Conservation (phyloP, 441 rosid species). For the Erodium texanum region DNA sequence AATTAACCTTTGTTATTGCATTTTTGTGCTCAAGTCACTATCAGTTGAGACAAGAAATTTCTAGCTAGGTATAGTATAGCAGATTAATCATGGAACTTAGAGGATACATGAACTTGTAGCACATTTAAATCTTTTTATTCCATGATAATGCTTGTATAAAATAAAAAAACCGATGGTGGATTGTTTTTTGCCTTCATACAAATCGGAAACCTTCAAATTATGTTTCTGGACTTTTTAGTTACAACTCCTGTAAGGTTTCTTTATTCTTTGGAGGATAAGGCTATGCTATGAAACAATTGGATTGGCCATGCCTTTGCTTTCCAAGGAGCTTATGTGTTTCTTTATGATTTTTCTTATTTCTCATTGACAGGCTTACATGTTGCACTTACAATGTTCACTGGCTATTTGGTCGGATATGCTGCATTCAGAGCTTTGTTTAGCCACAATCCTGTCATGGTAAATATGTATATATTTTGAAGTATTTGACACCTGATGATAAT, state of each 20-base stretch:
- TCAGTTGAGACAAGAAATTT: neutral
- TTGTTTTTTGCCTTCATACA: too few relatives aligned
- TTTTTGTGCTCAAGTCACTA: too few relatives aligned
- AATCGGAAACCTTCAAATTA: too few relatives aligned
- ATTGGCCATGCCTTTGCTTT: neutral
- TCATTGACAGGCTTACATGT: constrained; percentile 63
- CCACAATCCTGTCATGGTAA: constrained; percentile 54
- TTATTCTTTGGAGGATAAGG: too few relatives aligned
- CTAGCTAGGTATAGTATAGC: neutral
- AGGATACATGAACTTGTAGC: neutral
- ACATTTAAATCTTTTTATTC: neutral
- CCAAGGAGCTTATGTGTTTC: neutral
- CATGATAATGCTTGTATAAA: neutral
- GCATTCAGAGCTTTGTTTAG: constrained; percentile 81
- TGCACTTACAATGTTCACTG: constrained; percentile 77
- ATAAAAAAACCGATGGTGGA: neutral
- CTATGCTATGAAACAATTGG: neutral
- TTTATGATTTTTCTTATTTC: neutral
- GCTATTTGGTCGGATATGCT: constrained; percentile 70
- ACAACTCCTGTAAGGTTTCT: too few relatives aligned
- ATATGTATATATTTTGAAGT: neutral
- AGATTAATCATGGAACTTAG: neutral
- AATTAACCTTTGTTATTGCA: neutral
- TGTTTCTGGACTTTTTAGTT: too few relatives aligned
- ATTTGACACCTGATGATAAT: too few relatives aligned